Evolutionary conservation across 2,329 filamentous ascomycete genomes (phyloP), one percentile per base, ranked within the genome.

Genomic region (Penicillium sp.): DNA sequence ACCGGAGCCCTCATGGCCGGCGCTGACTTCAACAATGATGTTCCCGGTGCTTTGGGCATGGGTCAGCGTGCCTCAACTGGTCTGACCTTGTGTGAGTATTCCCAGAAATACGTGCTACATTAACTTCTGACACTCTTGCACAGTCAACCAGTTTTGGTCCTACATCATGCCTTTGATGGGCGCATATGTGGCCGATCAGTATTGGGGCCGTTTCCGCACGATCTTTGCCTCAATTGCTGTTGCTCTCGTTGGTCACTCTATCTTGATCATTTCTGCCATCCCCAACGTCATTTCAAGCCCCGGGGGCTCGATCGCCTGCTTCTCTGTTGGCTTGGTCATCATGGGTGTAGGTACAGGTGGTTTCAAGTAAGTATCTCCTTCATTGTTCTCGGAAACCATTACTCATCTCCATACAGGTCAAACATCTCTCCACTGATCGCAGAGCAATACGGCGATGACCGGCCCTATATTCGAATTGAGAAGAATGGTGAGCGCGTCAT

Each of bases 291-390:
- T 90, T 43, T 73, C 81, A 42, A 73, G 82, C 57, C 73, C 74
- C 33, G 79, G 84, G 15, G 75, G 78, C 12, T 77, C 85, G 0
- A 81, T 89, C 42, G 85, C 76, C 1, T 84, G 82, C 47, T 87
- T 90, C 62, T 70, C 86, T 2, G 72, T 85, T 28, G 83, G 84
- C 23, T 78, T 88, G 59, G 70, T 88, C 42, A 80, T 90, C 65
- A 82, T 90, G 66, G 87, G 86, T n/a, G 70, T 89, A 28, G 88
- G 88, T 41, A 89, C 87, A 1, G 88, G 88, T 56, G 87, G 89
- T 64, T 90, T 92, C 81, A 93, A 92, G 77, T 66, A 45, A 45
- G 24, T 10, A 9, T 24, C 5, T 6, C 18, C 6, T 18, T 16
- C 10, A n/a, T 3, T 9, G 21, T 8, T 13, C 12, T 13, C 13